A percentile compares a stretch with the other conserved stretches of the same genome.
Evolutionary conservation across 257 asterid species (phyloP).

Genomic region (Rhazya stricta): DNA sequence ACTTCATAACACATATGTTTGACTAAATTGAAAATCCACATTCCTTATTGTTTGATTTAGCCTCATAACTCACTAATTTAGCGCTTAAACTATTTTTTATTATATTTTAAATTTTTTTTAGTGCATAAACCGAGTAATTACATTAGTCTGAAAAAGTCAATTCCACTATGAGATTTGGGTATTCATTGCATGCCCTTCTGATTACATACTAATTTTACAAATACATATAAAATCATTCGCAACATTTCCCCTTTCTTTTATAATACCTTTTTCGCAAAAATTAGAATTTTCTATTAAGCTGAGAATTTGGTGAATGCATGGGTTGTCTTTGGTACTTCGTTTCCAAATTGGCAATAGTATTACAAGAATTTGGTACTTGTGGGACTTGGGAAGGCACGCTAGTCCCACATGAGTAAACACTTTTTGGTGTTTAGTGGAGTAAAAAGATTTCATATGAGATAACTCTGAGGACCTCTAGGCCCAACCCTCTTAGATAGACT

Average conservation of each 20-base stretch:
- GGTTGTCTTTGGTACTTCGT: not conserved
- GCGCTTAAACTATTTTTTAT: not conserved
- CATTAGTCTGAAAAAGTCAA: no score
- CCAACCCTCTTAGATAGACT: not conserved
- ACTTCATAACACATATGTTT: not conserved
- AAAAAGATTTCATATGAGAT: not conserved
- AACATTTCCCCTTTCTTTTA: no score
- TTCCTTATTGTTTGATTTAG: not conserved
- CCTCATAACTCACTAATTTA: no score
- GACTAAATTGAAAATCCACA: not conserved
- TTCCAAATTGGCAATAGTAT: not conserved
- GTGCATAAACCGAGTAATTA: no score
- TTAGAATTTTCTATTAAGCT: not conserved
- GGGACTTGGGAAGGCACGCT: not conserved
- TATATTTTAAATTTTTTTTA: not conserved
- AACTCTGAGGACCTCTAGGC: not conserved
- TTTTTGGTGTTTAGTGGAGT: not conserved
- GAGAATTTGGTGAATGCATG: not conserved
- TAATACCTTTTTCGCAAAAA: no score
- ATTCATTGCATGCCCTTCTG: no score
- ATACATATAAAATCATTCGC: no score
- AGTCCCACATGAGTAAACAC: not conserved
- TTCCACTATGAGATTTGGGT: no score
- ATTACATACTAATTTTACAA: no score
- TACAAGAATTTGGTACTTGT: not conserved